These are phyloP conservation scores for Lachancea kluyveri DNA, from an alignment of 805 yeast genomes.

Conservation along the genomic window DNA sequence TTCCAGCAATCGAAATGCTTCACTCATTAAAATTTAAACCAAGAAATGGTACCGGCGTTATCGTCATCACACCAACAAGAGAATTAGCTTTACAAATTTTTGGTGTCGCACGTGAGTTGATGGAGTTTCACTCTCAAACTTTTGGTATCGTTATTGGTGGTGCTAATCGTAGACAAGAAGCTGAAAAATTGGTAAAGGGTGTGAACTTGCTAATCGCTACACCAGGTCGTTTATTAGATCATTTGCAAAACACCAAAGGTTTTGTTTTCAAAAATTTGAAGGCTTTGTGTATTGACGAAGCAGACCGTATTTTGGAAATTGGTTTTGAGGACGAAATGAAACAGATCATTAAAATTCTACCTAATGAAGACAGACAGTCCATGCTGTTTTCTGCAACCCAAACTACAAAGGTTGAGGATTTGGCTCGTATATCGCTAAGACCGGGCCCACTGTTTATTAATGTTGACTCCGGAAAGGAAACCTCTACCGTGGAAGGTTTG, in stretches of 20 bases:
- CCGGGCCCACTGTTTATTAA: constrained; percentile 92
- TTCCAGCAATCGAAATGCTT: constrained; percentile 92
- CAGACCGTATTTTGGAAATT: constrained; percentile 94
- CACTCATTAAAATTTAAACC: constrained; percentile 92
- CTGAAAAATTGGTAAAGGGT: constrained; percentile 89
- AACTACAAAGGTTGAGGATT: constrained; percentile 96
- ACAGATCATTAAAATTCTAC: constrained; percentile 90
- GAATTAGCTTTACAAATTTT: constrained; percentile 96
- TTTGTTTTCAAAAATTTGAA: constrained; percentile 91
- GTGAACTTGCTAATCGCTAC: constrained; percentile 93
- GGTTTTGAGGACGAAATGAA: constrained; percentile 99
- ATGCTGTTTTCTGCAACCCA: constrained; percentile 99
- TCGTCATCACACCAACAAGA: constrained; percentile 94
- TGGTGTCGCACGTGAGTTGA: constrained; percentile 93
- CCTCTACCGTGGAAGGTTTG: constrained; percentile 91
- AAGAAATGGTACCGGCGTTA: constrained; percentile 96
- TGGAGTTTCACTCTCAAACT: constrained; percentile 88
- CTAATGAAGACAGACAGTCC: constrained; percentile 87
- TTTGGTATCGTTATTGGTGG: constrained; percentile 98
- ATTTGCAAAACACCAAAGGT: constrained; percentile 90
- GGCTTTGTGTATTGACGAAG: constrained; percentile 94
- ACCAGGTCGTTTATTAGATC: constrained; percentile 95
- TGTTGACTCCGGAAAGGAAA: constrained; percentile 76
- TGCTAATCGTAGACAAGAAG: constrained; percentile 95
- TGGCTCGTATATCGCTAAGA: constrained; percentile 92